Percentiles rank a stretch among this genome's conserved stretches.
Conservation (phyloP, 305 asterid genomes). For the Rubia peregrina region DNA sequence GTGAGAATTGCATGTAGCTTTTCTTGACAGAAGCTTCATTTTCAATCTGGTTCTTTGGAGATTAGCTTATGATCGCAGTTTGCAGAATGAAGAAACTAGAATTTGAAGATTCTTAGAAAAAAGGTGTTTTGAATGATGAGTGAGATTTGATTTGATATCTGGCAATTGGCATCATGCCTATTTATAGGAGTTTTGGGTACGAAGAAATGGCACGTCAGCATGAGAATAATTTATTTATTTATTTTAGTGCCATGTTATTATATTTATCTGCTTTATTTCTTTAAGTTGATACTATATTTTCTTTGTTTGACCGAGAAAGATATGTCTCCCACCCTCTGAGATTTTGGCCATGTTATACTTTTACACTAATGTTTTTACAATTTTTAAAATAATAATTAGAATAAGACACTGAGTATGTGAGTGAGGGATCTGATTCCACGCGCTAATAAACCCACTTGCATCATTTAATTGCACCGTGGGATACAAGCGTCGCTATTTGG, state of each 20-base stretch:
- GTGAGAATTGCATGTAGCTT: slow-evolving; percentile 42
- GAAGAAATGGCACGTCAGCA: slow-evolving; percentile 18
- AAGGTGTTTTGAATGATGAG: slow-evolving; percentile 5
- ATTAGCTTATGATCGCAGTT: background rate
- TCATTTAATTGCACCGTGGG: slow-evolving; percentile 13
- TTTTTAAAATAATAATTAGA: no score
- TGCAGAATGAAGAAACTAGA: slow-evolving; percentile 6
- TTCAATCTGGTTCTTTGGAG: background rate
- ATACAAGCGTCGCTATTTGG: no score
- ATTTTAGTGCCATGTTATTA: background rate
- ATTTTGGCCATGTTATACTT: background rate
- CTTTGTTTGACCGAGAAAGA: slow-evolving; percentile 5
- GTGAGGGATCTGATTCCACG: background rate
- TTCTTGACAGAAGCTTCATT: slow-evolving; percentile 37
- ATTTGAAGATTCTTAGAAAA: slow-evolving; percentile 5
- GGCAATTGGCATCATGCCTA: slow-evolving; percentile 16
- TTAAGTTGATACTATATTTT: background rate
- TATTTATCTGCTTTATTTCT: background rate
- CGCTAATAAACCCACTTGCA: slow-evolving; percentile 3
- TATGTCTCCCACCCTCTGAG: background rate
- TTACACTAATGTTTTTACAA: background rate
- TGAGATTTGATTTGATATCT: slow-evolving; percentile 23
- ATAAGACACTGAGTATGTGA: background rate
- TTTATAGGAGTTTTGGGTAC: slow-evolving; percentile 27
- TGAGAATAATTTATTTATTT: background rate